These are phyloP conservation scores for Ogataea thermomethanolica DNA, from an alignment of 805 yeast genomes.

Conservation along the genomic window DNA sequence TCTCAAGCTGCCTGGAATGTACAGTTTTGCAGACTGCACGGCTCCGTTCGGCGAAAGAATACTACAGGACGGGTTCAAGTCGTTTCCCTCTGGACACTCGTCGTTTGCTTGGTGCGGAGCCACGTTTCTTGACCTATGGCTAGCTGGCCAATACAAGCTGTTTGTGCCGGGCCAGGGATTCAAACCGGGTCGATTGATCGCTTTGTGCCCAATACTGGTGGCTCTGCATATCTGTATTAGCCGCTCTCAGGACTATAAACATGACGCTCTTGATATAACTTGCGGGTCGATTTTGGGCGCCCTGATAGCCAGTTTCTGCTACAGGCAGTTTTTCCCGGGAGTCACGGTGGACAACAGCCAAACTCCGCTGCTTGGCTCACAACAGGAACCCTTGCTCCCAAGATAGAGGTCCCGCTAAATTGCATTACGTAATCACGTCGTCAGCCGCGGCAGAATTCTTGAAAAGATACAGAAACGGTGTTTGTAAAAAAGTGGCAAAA, in stretches of 20 bases:
- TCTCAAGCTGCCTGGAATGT: constrained; percentile 34
- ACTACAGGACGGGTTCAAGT: constrained; percentile 63
- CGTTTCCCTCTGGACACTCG: constrained; percentile 81
- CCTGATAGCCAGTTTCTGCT: constrained; percentile 38
- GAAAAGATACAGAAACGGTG: constrained; percentile 1
- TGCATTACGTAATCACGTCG: constrained; percentile 4
- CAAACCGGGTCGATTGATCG: constrained; percentile 9
- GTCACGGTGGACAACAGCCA: constrained; percentile 10
- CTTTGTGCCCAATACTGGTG: constrained; percentile 47
- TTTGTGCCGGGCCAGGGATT: constrained; percentile 13
- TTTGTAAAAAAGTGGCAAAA: constrained; percentile 6
- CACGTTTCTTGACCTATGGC: constrained; percentile 58
- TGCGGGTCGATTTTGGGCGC: constrained; percentile 68
- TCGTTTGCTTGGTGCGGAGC: constrained; percentile 66
- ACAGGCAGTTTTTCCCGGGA: constrained; percentile 27
- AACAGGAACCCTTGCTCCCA: constrained; percentile 5
- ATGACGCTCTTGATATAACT: constrained; percentile 79
- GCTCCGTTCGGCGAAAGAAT: constrained; percentile 32
- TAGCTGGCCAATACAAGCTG: constrained; percentile 54
- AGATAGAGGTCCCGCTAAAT: background rate
- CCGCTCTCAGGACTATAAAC: constrained; percentile 87
- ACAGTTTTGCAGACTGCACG: constrained; percentile 30
- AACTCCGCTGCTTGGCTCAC: constrained; percentile 9
- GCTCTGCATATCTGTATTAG: constrained; percentile 74
- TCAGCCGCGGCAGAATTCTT: background rate